Evolutionary conservation across 148 eudicot species (phyloP).

Genomic region (Mesembryanthemum crystallinum): DNA sequence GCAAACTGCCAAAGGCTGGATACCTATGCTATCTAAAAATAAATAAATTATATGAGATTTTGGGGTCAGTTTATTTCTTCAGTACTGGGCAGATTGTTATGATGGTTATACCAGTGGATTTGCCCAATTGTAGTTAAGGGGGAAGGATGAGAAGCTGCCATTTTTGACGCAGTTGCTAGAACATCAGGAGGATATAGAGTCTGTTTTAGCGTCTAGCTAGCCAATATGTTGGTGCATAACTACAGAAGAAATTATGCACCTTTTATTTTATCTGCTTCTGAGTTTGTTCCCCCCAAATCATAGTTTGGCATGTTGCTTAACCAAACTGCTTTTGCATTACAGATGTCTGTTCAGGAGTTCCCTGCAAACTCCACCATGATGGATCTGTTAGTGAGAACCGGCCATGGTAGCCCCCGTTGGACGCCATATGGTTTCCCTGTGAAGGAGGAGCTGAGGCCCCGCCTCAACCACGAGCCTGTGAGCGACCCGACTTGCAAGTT

Average conservation of each 20-base stretch:
- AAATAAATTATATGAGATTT: too few relatives aligned
- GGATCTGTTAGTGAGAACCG: constrained; percentile 62
- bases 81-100: too few relatives aligned
- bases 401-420: constrained; percentile 63
- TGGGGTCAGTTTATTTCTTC: too few relatives aligned
- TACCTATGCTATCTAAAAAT: too few relatives aligned
- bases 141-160: not conserved
- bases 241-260: not conserved
- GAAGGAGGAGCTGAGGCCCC: constrained; percentile 78
- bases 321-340: constrained; percentile 14
- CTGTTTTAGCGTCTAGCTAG: not conserved
- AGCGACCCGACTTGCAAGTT: constrained; percentile 63
- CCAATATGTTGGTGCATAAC: not conserved
- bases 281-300: not conserved
- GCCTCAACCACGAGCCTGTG: constrained; percentile 67
- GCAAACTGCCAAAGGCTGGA: too few relatives aligned
- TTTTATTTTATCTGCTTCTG: not conserved
- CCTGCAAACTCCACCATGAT: constrained; percentile 60
- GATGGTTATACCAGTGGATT: not conserved
- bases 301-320: not conserved
- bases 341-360: constrained; percentile 97
- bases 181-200: not conserved
- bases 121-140: not conserved
- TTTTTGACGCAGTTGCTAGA: not conserved
- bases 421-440: constrained; percentile 56